Percentiles rank a stretch among this genome's conserved stretches.
Evolutionary conservation across 169 alveolate genomes (phyloP).

Genomic region (Plasmodium fragile): DNA sequence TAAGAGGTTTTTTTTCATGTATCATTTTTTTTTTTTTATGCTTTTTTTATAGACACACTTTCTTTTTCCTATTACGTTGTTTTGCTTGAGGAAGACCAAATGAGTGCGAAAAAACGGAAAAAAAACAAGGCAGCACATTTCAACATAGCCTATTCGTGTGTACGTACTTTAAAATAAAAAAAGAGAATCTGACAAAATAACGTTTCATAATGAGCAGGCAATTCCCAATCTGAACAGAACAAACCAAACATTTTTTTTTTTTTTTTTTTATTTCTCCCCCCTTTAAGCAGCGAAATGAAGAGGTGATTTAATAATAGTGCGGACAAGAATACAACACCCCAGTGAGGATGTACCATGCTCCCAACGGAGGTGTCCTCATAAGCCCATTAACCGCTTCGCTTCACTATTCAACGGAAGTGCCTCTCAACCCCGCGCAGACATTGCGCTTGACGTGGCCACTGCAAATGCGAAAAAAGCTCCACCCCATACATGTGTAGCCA

Average conservation of each 20-base stretch:
- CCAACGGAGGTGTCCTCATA: background rate
- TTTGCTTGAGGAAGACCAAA: background rate
- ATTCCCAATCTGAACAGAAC: background rate
- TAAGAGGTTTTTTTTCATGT: background rate
- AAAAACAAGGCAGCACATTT: background rate
- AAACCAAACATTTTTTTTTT: background rate
- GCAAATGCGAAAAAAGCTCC: background rate
- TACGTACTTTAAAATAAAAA: background rate
- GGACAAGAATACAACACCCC: background rate
- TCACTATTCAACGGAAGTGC: background rate
- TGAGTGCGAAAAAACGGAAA: background rate
- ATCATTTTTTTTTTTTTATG: slow-evolving; percentile 2
- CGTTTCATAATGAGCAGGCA: background rate
- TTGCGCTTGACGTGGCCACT: background rate
- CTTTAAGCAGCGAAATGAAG: background rate
- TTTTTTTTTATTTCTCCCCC: background rate
- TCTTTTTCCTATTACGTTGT: background rate
- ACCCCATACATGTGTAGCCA: background rate
- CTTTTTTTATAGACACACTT: background rate
- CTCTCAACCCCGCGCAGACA: background rate
- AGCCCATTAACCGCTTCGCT: background rate
- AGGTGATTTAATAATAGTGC: background rate
- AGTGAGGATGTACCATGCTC: background rate
- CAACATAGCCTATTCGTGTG: background rate
- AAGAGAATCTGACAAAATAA: background rate